Evolutionary conservation across 441 rosid genomes (phyloP), one percentile per base, ranked within the genome.

Genomic region (Eruca vesicaria): DNA sequence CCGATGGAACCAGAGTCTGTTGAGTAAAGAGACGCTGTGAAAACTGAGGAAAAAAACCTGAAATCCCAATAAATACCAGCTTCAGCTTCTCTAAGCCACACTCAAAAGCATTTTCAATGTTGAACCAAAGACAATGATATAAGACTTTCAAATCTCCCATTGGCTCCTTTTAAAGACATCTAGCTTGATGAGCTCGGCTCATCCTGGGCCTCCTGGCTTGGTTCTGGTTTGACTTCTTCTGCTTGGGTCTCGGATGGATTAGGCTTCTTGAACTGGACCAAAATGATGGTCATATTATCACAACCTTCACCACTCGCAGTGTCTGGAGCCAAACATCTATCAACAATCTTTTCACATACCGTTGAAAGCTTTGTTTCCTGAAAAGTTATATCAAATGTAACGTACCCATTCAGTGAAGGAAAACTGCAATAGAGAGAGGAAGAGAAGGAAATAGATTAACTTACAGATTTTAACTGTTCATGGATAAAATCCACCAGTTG

Each of bases 221-320:
- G 26, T 62, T 71, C 75, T 50, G 61, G 68, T 50, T 43, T 53
- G 14, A 7, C 2, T 61, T 31, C 75, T 72, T 72, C 75, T 28
- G 65, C 65, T 64, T 56, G 16, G 0, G 71, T 56, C 71, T 36
- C 77, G 0, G 77, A 52, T 18, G 63, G 41, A 55, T 55, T 35
- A 63, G 60, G 62, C 67, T 68, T 86, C 52, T 82, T 82, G 55
- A 88, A 82, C 68, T 85, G 88, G 73, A 85, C 80, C 79, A 86
- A 72, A 79, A 88, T 88, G 86, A 85, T 82, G 43, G 93, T 82
- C 90, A 86, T 88, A 81, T 88, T 85, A 70, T 86, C 93, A 28
- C 93, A 85, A 70, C 90, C 93, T 81, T 88, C 93, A 0, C 88
- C 87, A 60, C 89, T 85, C 9, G 77, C 71, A 38, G 86, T 84